phyloP scores from a whole-genome alignment of 108 stramenopile species.

The Hondaea fermentalgiana region DNA sequence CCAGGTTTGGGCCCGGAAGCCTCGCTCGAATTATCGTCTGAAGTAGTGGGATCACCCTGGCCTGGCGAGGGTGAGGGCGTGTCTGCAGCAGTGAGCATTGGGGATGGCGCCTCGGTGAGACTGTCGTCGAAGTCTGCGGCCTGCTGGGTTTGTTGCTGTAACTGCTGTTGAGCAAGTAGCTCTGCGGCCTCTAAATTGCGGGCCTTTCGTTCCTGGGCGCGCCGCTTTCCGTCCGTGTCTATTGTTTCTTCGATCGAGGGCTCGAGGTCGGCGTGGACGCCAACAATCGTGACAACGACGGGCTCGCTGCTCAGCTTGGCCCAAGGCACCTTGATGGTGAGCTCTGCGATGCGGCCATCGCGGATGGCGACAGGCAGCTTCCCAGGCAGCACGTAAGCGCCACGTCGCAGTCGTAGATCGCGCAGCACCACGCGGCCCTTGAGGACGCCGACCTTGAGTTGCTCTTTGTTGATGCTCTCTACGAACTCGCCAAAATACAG shows the following conservation, averaged over 20 bases:
- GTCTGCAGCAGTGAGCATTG: neutral
- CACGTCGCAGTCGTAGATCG: neutral
- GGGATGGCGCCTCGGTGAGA: neutral
- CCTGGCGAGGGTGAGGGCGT: neutral
- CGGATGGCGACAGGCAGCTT: neutral
- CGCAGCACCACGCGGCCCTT: neutral
- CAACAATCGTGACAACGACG: neutral
- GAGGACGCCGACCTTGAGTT: conserved; percentile 4
- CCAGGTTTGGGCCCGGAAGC: neutral
- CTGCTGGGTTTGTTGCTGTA: neutral
- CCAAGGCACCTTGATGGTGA: neutral
- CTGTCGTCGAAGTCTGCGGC: neutral
- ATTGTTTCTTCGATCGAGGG: neutral
- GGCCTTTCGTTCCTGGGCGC: neutral
- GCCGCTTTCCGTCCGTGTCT: neutral
- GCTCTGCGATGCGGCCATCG: neutral
- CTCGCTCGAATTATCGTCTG: neutral
- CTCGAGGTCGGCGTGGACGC: neutral
- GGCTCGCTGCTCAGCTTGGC: neutral
- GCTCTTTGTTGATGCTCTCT: neutral
- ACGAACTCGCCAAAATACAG: neutral
- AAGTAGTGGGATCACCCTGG: neutral
- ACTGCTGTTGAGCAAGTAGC: neutral
- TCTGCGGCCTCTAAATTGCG: neutral
- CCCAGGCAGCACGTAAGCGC: neutral